Conservation (phyloP, 2,329 filamentous ascomycete genomes). For the Nakataea oryzae region DNA sequence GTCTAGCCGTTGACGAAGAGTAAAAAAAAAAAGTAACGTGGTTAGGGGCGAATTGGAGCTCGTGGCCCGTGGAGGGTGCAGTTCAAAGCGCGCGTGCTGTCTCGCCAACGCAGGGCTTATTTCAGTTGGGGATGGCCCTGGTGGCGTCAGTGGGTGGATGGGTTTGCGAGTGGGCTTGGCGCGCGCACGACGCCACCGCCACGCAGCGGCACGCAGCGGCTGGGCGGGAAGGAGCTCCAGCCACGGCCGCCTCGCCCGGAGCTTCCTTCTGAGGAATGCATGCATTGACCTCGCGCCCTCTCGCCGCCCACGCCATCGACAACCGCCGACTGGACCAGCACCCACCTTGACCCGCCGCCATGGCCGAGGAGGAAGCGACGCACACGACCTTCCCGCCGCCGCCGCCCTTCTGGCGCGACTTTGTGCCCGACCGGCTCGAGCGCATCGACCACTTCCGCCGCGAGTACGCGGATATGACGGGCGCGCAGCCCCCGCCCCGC, state of each 20-base stretch:
- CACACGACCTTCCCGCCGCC: slow-evolving; percentile 69
- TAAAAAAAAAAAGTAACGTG: background rate
- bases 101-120: no score
- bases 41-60: no score
- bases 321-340: background rate
- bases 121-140: no score
- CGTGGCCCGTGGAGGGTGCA: no score
- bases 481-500: slow-evolving; percentile 17
- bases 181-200: background rate
- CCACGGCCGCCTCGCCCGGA: background rate
- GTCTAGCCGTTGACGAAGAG: no score
- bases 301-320: no score
- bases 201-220: no score
- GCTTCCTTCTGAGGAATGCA: background rate
- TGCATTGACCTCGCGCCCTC: no score
- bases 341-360: slow-evolving; percentile 25
- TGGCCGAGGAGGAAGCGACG: slow-evolving; percentile 45
- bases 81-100: no score
- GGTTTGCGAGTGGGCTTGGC: background rate
- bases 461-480: slow-evolving; percentile 22
- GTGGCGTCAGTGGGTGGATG: no score
- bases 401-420: slow-evolving; percentile 82
- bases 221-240: no score
- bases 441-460: slow-evolving; percentile 36
- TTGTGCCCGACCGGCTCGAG: slow-evolving; percentile 64